Conservation (phyloP, 164 flowering plant genomes). For the Warburgia ugandensis region DNA sequence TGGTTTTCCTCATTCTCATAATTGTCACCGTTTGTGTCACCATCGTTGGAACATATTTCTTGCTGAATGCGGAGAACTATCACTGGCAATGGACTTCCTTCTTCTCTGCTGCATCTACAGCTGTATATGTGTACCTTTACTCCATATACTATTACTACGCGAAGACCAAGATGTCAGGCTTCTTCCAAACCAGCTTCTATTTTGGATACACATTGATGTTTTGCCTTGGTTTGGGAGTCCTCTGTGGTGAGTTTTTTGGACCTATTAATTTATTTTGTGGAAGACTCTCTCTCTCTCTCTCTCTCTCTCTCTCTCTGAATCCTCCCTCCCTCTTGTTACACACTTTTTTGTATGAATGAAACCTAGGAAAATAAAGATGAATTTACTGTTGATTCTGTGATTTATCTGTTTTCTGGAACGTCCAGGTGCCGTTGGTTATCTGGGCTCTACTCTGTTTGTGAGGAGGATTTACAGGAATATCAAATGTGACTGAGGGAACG, state of each 20-base stretch:
- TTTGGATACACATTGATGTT: constrained; percentile 98
- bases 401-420: constrained; percentile 1
- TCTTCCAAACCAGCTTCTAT: constrained; percentile 99
- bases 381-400: too few species aligned
- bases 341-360: too few species aligned
- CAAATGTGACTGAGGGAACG: constrained; percentile 56
- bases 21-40: constrained; percentile 96
- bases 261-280: too few species aligned
- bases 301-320: too few species aligned
- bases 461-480: constrained; percentile 93
- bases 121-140: constrained; percentile 87
- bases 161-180: constrained; percentile 99
- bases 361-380: too few species aligned
- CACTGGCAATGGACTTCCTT: constrained; percentile 99
- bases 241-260: constrained; percentile 85
- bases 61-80: constrained; percentile 97
- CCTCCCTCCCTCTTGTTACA: too few species aligned
- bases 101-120: constrained; percentile 98
- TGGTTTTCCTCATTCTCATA: constrained; percentile 88
- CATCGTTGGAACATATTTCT: constrained; percentile 92
- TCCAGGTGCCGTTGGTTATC: constrained; percentile 86
- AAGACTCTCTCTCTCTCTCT: too few species aligned
- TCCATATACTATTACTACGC: constrained; percentile 85
- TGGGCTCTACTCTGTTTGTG: constrained; percentile 76
- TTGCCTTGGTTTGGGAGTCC: constrained; percentile 90